A percentile compares a stretch with the other conserved stretches of the same genome.
Evolutionary conservation across 768 basidiomycete species (phyloP).

Genomic region (Lentinula detonsa): DNA sequence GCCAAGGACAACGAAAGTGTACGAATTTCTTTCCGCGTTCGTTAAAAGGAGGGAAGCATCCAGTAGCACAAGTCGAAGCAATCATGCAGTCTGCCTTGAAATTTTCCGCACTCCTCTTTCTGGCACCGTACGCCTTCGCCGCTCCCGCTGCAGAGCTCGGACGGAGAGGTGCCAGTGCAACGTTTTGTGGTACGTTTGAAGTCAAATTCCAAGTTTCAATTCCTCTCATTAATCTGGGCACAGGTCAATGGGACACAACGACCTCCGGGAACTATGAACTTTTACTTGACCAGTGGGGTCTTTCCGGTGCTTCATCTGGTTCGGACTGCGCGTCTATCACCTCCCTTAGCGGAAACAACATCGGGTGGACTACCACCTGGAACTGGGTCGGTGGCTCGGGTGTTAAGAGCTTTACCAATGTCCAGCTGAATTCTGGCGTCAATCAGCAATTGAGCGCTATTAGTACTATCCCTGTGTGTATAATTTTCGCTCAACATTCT

Average conservation of each 20-base stretch:
- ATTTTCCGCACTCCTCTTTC: slow-evolving; percentile 17
- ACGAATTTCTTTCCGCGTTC: too few species aligned
- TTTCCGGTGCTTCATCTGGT: slow-evolving; percentile 24
- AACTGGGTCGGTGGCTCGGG: slow-evolving; percentile 38
- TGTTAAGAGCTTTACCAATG: slow-evolving; percentile 60
- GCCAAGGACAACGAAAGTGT: not conserved
- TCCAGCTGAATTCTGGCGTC: slow-evolving; percentile 42
- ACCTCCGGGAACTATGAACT: slow-evolving; percentile 41
- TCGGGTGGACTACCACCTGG: slow-evolving; percentile 36
- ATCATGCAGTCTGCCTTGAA: slow-evolving; percentile 15
- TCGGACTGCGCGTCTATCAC: slow-evolving; percentile 32
- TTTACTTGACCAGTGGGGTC: slow-evolving; percentile 42
- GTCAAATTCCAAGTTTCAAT: too few species aligned
- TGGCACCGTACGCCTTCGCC: slow-evolving; percentile 10
- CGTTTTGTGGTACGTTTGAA: not conserved
- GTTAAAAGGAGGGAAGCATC: not conserved
- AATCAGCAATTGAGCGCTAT: slow-evolving; percentile 52
- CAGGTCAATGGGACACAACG: slow-evolving; percentile 50
- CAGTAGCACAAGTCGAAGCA: not conserved
- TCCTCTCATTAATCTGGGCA: not conserved
- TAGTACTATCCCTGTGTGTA: slow-evolving; percentile 46
- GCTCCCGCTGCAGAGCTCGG: slow-evolving; percentile 21
- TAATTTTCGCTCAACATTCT: not conserved
- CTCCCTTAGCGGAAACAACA: slow-evolving; percentile 20
- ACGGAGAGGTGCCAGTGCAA: slow-evolving; percentile 27